Evolutionary conservation across 2,329 filamentous ascomycete genomes (phyloP).

Genomic region (Colletotrichum sp.): DNA sequence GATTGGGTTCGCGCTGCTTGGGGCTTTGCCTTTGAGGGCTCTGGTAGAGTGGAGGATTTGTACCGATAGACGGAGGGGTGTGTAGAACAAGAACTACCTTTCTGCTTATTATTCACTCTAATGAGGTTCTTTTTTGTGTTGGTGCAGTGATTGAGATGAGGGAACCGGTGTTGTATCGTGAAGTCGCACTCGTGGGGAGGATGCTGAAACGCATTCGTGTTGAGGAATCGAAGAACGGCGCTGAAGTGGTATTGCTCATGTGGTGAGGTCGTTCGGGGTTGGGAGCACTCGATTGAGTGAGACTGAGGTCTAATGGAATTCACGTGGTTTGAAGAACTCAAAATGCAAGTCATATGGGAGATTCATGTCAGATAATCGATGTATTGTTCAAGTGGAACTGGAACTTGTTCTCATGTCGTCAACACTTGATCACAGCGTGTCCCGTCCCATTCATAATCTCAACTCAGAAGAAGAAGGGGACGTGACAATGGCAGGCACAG

Average conservation of each 20-base stretch:
- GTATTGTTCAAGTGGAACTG: too few relatives aligned
- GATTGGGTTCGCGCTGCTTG: not conserved
- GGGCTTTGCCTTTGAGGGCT: not conserved
- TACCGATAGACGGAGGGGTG: constrained; percentile 23
- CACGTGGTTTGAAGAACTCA: not conserved
- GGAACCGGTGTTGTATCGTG: not conserved
- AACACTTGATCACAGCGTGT: not conserved
- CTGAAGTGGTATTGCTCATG: not conserved
- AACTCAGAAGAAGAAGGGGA: not conserved
- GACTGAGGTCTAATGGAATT: not conserved
- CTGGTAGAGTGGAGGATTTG: not conserved
- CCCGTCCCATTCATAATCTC: not conserved
- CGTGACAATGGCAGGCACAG: not conserved
- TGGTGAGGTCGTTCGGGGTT: not conserved
- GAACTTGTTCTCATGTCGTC: not conserved
- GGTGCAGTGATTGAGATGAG: not conserved
- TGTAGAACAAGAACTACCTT: constrained; percentile 23
- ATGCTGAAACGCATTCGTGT: not conserved
- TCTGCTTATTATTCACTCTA: constrained; percentile 17
- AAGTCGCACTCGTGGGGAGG: not conserved
- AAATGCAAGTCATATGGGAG: not conserved
- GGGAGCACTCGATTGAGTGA: not conserved
- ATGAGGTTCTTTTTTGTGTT: not conserved
- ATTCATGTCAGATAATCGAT: not conserved
- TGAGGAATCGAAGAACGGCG: not conserved